Base-by-base conservation (phyloP, 1,139 yeast species). In the Yamadazyma triangularis region DNA sequence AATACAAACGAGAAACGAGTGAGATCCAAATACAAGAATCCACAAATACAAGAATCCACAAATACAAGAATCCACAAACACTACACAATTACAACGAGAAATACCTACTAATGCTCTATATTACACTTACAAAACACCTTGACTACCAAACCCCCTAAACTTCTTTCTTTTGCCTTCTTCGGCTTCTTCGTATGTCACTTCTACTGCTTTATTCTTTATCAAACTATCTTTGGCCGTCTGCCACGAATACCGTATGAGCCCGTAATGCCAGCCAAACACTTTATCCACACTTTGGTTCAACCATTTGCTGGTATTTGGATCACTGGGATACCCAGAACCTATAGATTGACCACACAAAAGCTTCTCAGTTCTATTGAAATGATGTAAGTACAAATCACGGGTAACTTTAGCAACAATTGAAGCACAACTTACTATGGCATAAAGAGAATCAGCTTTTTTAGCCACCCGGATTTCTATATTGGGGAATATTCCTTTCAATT, bases 341-440 rank as follows among this genome's bases (percentile, higher is more conserved):
- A 89, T 68, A 15, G 42, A 52, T 3, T 53, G 52, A 12, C 56
- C 59, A 20, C 47, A 44, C 21, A 60, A 40, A 10, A 48, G 29
- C 9, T 40, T 36, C n/a, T 56, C 33, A 12, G 45, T 38, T 14
- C 45, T 31, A 31, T 48, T 52, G 43, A 40, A 64, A 45, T 52
- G 56, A 25, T 70, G 59, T 36, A 91, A 60, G 29, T 80, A 76
- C 32, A 76, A 64, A 55, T 91, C 98, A 49, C 99, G 73, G 0
- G 98, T 87, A 4, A 91, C 98, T 53, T 91, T 91, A 5, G 99
- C 99, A 30, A 91, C 89, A 33, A 91, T 86, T n/a, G 95, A 84
- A 0, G 98, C 99, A 1, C 94, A 86, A 55, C 95, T 83, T 4
- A 93, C 99, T 30, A 88, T 81, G 0, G 97, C 96, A 51, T 72